Evolutionary conservation across 306 rosid genomes (phyloP), one percentile per base, ranked within the genome.

Genomic region (Adenanthera pavonina): DNA sequence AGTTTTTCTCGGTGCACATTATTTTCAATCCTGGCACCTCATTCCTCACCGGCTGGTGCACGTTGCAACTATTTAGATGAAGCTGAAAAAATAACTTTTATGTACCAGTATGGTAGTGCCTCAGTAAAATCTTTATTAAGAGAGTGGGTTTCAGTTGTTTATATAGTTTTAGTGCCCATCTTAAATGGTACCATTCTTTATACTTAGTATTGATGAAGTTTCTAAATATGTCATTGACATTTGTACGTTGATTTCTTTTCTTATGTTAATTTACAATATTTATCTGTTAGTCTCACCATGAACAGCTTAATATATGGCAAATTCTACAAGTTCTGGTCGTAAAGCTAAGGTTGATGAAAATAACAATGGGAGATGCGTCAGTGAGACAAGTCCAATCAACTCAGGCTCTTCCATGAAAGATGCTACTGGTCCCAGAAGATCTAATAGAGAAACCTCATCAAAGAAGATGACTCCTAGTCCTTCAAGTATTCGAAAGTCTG

Each of bases 391-490:
- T 33, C 43, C 76, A 46, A 73, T 77, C 49, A 67, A 82, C 36
- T 79, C 87, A 3, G 72, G 76, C 53, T 64, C 88, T 67, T 38
- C 81, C 34, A 49, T 69, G 12, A 46, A 81, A 14, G 89, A 74
- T 79, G 44, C 86, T 49, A 77, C 85, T 79, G 85, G 80, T 53
- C 52, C 83, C 19, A 84, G 92, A 43, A 88, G 91, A 74, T 92
- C 92, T 46, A 17, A 84, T 0, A 61, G 65, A 5, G 84, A 80
- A 47, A 10, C 83, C 62, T 66, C 76, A 17, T 81, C 74, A 8
- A 85, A 77, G 83, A 78, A 72, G 11, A 40, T 2, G 1, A 12
- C 11, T 57, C 47, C n/a, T 17, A 77, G 33, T 34, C 7, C 57
- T 68, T 61, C 82, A 43, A 36, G 44, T 49, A 35, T 34, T 40